Conservation (phyloP, 1,139 yeast genomes). For the Diutina mesorugosa region DNA sequence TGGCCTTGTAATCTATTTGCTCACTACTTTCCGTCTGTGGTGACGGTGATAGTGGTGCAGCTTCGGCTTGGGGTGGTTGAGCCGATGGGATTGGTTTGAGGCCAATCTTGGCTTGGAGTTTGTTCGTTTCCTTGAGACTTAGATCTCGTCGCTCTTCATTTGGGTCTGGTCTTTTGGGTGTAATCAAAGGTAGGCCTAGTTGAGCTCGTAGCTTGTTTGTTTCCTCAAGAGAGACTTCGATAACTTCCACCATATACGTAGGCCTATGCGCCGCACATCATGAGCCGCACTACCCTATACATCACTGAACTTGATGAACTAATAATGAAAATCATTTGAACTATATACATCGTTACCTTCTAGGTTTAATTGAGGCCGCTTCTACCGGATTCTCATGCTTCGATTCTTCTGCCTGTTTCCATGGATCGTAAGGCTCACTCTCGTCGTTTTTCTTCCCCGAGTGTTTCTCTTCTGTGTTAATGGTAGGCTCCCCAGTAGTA, state of each 20-base stretch:
- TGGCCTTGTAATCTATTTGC: slow-evolving; percentile 3
- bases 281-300: not conserved
- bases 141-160: slow-evolving; percentile 1
- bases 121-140: slow-evolving; percentile 4
- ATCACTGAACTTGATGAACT: no score
- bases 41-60: slow-evolving; percentile 1
- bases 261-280: not conserved
- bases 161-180: not conserved
- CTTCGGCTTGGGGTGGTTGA: slow-evolving; percentile 6
- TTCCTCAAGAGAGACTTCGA: slow-evolving; percentile 32
- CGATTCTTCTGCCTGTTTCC: slow-evolving; percentile 1
- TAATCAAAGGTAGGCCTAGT: slow-evolving; percentile 35
- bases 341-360: not conserved
- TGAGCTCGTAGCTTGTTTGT: slow-evolving; percentile 37
- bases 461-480: not conserved
- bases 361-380: not conserved
- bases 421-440: not conserved
- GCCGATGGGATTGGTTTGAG: slow-evolving; percentile 6
- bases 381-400: not conserved
- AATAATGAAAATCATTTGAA: not conserved
- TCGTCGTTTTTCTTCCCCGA: not conserved
- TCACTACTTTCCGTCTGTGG: not conserved
- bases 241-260: slow-evolving; percentile 4
- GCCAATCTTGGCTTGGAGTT: slow-evolving; percentile 6
- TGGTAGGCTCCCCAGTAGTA: not conserved